Evolutionary conservation across 2,329 filamentous ascomycete genomes (phyloP), one percentile per base, ranked within the genome.

Genomic region (Cladosporium sp.): DNA sequence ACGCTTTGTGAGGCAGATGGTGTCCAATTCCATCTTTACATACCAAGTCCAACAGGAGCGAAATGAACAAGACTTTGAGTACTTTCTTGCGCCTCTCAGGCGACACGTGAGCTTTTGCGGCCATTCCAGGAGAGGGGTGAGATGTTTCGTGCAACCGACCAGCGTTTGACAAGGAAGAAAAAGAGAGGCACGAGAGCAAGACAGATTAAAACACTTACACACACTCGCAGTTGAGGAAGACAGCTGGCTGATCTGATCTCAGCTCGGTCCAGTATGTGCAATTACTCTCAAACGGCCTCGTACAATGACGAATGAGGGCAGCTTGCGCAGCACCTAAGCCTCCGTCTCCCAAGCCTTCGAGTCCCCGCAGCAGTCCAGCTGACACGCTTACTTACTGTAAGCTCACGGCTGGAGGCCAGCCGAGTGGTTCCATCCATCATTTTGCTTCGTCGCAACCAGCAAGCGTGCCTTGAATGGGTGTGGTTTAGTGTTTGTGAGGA

Each of bases 21-120:
- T 8, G 5, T 35, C 4, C 6, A 2, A 1, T 3, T 3, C 12
- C 16, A 8, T 21, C 18, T 14, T 37, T 23, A 77, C 86, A 70
- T 85, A 97, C 94, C 80, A 98, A 80, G 78, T 98, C 94, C 14
- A 98, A 84, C 18, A 98, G 84, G 49, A 98, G 84, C 63, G 94
- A 97, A 68, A 95, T 84, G 78, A 97, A 93, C 69, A 98, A 87
- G 72, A 98, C 92, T 73, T 85, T 89, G 68, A 98, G 83, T 69
- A 97, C 93, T 80, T 85, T 89, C 80, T 92, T 96, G 68, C 93
- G 88, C 68, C 53, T 65, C 18, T 66, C 69, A n/a, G 70, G 70
- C 37, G 71, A 53, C 18, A 72, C 67, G 35, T 65, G 61, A 16
- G 65, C 18, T 49, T 50, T 40, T 23, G 62, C 64, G 40, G 65